Percentiles rank a stretch among this genome's conserved stretches.
Conservation (phyloP, 192 early-diverging fungal genomes). For the Backusella liffmaniae region DNA sequence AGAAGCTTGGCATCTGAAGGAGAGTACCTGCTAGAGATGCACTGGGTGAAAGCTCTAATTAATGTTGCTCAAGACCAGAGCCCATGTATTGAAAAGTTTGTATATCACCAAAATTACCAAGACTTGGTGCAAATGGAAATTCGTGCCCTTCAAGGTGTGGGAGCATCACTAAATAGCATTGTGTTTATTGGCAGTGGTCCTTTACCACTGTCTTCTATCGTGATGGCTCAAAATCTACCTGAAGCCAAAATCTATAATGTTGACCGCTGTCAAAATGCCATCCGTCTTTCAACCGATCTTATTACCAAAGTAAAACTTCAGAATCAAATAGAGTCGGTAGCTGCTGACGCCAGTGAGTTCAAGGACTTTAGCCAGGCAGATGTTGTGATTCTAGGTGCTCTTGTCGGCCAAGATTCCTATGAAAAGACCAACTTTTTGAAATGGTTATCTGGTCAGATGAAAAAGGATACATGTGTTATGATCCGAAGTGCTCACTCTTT, state of each 20-base stretch:
- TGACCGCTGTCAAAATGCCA: slow-evolving; percentile 18
- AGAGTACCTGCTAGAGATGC: slow-evolving; percentile 23
- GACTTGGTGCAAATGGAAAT: slow-evolving; percentile 24
- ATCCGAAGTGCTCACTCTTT: slow-evolving; percentile 32
- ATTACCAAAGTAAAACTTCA: neutral
- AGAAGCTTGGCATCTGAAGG: slow-evolving; percentile 18
- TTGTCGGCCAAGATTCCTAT: slow-evolving; percentile 14
- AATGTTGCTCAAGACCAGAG: neutral
- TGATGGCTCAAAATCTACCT: slow-evolving; percentile 11
- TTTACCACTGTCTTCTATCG: slow-evolving; percentile 23
- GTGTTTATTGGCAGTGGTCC: slow-evolving; percentile 34
- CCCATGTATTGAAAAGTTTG: slow-evolving; percentile 9
- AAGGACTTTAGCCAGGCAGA: slow-evolving; percentile 12
- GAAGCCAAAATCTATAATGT: slow-evolving; percentile 13
- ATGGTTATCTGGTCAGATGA: slow-evolving; percentile 15
- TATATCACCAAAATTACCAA: slow-evolving; percentile 29
- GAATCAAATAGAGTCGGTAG: neutral
- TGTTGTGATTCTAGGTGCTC: slow-evolving; percentile 25
- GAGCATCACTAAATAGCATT: neutral
- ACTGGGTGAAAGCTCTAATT: slow-evolving; percentile 11
- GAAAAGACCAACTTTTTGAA: slow-evolving; percentile 19
- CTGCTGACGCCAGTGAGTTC: slow-evolving; percentile 4
- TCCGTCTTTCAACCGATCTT: neutral
- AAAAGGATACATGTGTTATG: slow-evolving; percentile 17
- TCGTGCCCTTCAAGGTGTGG: slow-evolving; percentile 17